Conservation (phyloP, 1,139 yeast species). For the Zygoascus sp. region DNA sequence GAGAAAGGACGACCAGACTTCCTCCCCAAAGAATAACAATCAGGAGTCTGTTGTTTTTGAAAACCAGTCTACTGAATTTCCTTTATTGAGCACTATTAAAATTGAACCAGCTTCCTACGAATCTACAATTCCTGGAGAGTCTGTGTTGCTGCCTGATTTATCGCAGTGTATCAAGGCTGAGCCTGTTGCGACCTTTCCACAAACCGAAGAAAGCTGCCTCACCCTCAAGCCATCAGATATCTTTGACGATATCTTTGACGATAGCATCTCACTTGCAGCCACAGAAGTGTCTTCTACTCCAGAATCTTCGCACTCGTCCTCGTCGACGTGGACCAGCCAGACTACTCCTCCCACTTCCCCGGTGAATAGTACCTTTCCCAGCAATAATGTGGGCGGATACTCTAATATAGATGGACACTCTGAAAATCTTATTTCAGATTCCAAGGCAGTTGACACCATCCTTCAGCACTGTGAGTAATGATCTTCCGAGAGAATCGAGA, state of each 20-base stretch:
- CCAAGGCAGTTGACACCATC: not conserved
- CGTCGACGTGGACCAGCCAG: not conserved
- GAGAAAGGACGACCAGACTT: not conserved
- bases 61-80: not conserved
- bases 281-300: not conserved
- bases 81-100: not conserved
- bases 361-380: not conserved
- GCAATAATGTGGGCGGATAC: not conserved
- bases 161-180: not conserved
- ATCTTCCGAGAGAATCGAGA: not conserved
- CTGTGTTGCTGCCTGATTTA: not conserved
- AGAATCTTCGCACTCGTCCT: not conserved
- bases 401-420: not conserved
- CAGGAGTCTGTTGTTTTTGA: not conserved
- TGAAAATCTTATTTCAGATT: not conserved
- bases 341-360: slow-evolving; percentile 2
- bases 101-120: not conserved
- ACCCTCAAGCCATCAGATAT: slow-evolving; percentile 2
- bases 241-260: slow-evolving; percentile 1
- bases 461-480: slow-evolving; percentile 4
- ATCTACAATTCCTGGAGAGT: not conserved
- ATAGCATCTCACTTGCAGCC: not conserved
- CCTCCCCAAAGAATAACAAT: not conserved
- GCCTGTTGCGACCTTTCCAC: not conserved
- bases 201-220: not conserved